Percentiles rank a stretch among this genome's conserved stretches.
phyloP scores from a whole-genome alignment of 345 rosid species.

The Populus nigra region DNA sequence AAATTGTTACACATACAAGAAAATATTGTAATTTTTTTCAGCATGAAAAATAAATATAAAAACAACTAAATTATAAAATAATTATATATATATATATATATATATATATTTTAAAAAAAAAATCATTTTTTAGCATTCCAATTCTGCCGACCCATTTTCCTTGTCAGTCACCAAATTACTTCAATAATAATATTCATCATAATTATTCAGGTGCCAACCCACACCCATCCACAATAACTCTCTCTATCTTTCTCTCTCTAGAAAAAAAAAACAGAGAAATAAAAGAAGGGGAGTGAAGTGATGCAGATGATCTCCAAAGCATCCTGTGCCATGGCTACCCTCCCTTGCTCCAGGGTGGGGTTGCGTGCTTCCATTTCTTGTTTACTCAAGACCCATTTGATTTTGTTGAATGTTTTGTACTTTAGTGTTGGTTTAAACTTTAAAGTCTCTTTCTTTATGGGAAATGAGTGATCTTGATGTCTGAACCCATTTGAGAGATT shows the following conservation, averaged over 20 bases:
- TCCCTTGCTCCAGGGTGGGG: slow-evolving; percentile 66
- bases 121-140: not conserved
- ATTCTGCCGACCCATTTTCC: not conserved
- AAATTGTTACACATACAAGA: no score
- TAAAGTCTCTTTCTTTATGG: slow-evolving; percentile 1
- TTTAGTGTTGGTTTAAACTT: not conserved
- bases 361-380: not conserved
- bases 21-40: no score
- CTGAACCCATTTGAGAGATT: slow-evolving; percentile 5
- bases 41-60: no score
- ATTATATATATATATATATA: no score
- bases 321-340: slow-evolving; percentile 72
- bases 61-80: no score
- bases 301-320: slow-evolving; percentile 76
- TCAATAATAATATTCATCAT: not conserved
- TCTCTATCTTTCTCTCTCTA: slow-evolving; percentile 2
- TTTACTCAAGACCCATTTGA: no score
- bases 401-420: not conserved
- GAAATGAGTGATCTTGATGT: slow-evolving; percentile 6
- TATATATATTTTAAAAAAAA: no score
- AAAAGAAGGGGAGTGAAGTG: slow-evolving; percentile 21
- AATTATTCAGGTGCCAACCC: slow-evolving; percentile 25
- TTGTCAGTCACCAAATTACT: not conserved
- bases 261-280: not conserved
- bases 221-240: slow-evolving; percentile 5